Evolutionary conservation across 148 eudicot genomes (phyloP), one percentile per base, ranked within the genome.

Genomic region (Dysphania ambrosioides): DNA sequence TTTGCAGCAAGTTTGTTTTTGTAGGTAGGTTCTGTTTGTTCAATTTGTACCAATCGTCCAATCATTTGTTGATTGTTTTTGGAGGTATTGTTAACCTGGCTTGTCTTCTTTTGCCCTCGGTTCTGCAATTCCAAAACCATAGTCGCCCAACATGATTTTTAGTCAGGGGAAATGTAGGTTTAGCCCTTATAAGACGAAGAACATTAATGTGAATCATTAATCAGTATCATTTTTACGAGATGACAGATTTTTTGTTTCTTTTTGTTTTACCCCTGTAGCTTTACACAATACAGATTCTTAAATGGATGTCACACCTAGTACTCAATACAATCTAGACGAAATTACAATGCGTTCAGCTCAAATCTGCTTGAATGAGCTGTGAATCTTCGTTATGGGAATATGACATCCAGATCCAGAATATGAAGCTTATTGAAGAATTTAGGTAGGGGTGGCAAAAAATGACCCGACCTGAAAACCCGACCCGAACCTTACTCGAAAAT

Each of bases 21-120:
- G 51, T 72, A 76, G 70, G 77, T 72, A 80, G 70, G 16, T 19
- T 72, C 62, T 72, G 64, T 75, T 72, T 68, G 73, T 58, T n/a
- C n/a, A n/a, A n/a, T n/a, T n/a, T 67, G 66, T 80, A 76, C 61
- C 49, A 18, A 16, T 62, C 69, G 69, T 74, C 61, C 49, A 18
- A 16, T 62, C 69, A 74, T 74, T 40, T 58, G 70, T 75, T 70
- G 31, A 65, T 80, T 75, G 58, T 71, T 56, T 55, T 18, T 23
- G 16, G 66, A 41, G 75, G 59, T 70, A 21, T 51, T 70, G 21
- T 66, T 8, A 15, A 64, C 35, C 53, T 57, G 57, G 61, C 32
- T 41, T 57, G 57, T 53, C 32, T 41, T 75, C 9, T 44, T 27
- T 53, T 44, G 56, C 70, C 29, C 47, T 36, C 68, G 66, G 72